Base-by-base conservation (phyloP, 2,329 filamentous ascomycete genomes). In the Aspergillus bombycis region DNA sequence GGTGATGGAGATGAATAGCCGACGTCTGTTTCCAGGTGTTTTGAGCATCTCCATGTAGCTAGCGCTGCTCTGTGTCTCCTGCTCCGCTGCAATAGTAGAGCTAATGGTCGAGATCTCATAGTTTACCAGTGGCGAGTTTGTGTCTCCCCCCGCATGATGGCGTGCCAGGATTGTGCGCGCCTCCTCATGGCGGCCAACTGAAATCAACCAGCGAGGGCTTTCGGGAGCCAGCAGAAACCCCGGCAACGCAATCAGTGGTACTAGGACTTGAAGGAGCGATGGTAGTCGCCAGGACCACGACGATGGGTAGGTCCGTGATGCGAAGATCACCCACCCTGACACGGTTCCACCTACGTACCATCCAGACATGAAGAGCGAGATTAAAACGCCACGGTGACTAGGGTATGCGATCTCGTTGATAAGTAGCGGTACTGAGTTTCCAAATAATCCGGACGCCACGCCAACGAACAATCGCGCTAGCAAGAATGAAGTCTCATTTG, bases 401-500 rank as follows among this genome's bases (percentile, higher is more conserved):
- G 79, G 79, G 50, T 83, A 79, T 8, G 80, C 79, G 28, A 83
- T 74, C 64, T 84, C 82, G 28, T 77, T 81, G 66, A 83, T 76
- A 12, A 83, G 68, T 1, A 80, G 65, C 2, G 78, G 77, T 2
- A 74, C 74, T 0, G 72, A 68, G 2, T 72, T 75, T 11, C 70
- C 70, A 26, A 77, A 74, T 58, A 75, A 73, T 7, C 71, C 77
- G 10, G 73, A 72, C 0, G 74, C 74, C 26, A 74, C 65, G 2
- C 80, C 80, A 7, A 81, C 62, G 34, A 80, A 71, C 30, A 79
- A 68, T 3, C 78, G 75, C 8, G 75, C 72, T 9, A 79, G 59
- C 32, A 80, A 64, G 63, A 81, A 80, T 5, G 69, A 65, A 0
- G 55, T 63, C 14, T 65, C 60, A 50, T 75, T 74, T 0, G 60